Evolutionary conservation across 306 rosid genomes (phyloP).

Genomic region (Cucumis sativus): DNA sequence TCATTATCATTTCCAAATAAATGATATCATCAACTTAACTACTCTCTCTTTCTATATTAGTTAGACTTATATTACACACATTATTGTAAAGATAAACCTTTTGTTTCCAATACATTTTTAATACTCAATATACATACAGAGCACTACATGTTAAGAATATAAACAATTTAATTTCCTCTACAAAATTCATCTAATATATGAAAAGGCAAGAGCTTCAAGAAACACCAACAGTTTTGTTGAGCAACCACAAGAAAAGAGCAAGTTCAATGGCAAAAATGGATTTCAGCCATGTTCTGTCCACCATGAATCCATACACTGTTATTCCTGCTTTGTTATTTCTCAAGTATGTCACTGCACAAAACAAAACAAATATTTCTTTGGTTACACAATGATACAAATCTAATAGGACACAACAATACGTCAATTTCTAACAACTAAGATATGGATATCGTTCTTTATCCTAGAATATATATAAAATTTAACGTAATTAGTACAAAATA

Average conservation of each 20-base stretch:
- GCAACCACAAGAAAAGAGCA: constrained; percentile 79
- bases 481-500: too few relatives aligned
- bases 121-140: neutral
- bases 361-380: neutral
- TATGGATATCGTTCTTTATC: too few relatives aligned
- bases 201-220: constrained; percentile 2
- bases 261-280: constrained; percentile 73
- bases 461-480: too few relatives aligned
- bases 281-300: constrained; percentile 85
- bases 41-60: neutral
- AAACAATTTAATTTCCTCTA: neutral
- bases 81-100: too few relatives aligned
- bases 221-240: constrained; percentile 64
- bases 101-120: neutral
- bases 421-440: too few relatives aligned
- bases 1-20: neutral
- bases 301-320: constrained; percentile 68
- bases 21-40: neutral
- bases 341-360: constrained; percentile 63
- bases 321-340: constrained; percentile 83
- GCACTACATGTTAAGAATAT: neutral
- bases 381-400: too few relatives aligned
- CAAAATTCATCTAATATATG: neutral
- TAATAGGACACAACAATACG: too few relatives aligned
- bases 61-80: neutral